Base-by-base conservation (phyloP, 1,139 yeast genomes). In the Scheffersomyces insectosa region DNA sequence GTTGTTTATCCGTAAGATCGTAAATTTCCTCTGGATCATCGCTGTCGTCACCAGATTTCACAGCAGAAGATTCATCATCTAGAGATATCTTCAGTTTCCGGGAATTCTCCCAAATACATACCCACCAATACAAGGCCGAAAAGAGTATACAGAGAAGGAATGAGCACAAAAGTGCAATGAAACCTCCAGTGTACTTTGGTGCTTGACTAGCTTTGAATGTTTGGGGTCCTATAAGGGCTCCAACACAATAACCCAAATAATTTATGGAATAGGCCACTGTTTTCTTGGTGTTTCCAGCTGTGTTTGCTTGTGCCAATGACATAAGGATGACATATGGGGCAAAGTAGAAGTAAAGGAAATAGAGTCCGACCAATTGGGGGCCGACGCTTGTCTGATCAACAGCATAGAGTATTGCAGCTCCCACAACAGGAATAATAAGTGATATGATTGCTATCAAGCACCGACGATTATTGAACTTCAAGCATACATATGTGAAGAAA, bases 201-300 rank as follows among this genome's bases (percentile, higher is more conserved):
- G 57, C 55, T 25, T 56, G 56, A 33, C 54, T 53, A 12, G 57
- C 56, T 44, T 61, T 62, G 48, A 70, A 68, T 23, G 68, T 47
- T 48, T 70, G 75, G 2, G 75, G 75, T 0, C 75, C 75, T 40
- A 70, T 66, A n/a, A 70, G 55, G 40, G 66, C 59, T 2, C 73
- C 72, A 12, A 65, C 52, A 5, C 72, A 64, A 44, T 66, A 68
- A 28, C 65, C 66, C 39, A 50, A 41, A 41, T 57, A 59, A 42
- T 57, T 58, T 35, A 56, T 49, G 28, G 49, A 45, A 43, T 57
- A 57, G 16, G 47, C 46, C 27, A 59, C 51, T 28, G 66, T 52
- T 45, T 67, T 56, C 44, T 68, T 68, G 15, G 70, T 63, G 40
- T 66, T 60, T 2, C 73, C 73, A 4, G 72, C 65, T 11, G 72